Percentiles rank a stretch among this genome's conserved stretches.
Conservation (phyloP, 768 basidiomycete species). For the Boletales sp. region DNA sequence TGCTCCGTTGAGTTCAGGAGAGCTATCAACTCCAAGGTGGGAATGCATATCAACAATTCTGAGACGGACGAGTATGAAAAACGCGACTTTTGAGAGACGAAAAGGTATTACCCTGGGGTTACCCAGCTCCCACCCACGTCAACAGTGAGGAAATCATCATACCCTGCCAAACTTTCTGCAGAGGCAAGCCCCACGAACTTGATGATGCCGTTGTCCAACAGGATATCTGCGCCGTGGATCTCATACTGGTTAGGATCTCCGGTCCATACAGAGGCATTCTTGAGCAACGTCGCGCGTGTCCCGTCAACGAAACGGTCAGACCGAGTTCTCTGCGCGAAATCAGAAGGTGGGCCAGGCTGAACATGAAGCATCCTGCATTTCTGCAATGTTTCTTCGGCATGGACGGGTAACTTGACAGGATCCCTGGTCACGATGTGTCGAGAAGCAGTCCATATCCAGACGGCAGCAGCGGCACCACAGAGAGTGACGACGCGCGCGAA, state of each 20-base stretch:
- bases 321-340: constrained; percentile 30
- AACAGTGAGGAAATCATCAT: constrained; percentile 47
- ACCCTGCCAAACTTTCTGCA: constrained; percentile 29
- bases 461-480: constrained; percentile 10
- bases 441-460: constrained; percentile 21
- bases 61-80: constrained; percentile 27
- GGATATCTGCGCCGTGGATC: constrained; percentile 36
- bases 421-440: constrained; percentile 6
- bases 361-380: constrained; percentile 35
- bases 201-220: constrained; percentile 39
- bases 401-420: constrained; percentile 23
- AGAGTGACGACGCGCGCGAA: constrained; percentile 14
- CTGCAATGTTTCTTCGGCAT: constrained; percentile 28
- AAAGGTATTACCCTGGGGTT: constrained; percentile 55
- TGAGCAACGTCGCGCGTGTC: constrained; percentile 37
- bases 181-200: constrained; percentile 42
- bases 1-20: constrained; percentile 51
- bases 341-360: constrained; percentile 35
- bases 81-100: constrained; percentile 26
- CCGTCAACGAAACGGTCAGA: constrained; percentile 39
- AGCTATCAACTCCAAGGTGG: constrained; percentile 70
- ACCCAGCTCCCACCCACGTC: constrained; percentile 67
- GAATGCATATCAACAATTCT: constrained; percentile 70
- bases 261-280: constrained; percentile 54
- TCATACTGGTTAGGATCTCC: constrained; percentile 37